Evolutionary conservation across 768 basidiomycete species (phyloP).

Genomic region (Mycena latifolia): DNA sequence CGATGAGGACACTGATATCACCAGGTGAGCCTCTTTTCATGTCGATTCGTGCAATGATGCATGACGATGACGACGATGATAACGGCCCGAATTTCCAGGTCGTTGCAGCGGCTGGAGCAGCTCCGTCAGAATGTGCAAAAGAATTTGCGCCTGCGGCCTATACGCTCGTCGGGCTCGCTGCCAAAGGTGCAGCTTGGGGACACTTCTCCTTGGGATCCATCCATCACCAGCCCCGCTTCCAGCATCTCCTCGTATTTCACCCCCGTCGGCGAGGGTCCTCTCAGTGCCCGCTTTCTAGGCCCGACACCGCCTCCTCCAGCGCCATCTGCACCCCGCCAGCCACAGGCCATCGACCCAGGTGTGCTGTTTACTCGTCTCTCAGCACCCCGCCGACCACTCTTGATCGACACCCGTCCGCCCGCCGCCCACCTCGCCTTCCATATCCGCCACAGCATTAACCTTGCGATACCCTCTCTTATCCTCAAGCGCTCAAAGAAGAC

Average conservation of each 20-base stretch:
- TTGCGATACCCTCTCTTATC: conserved; percentile 92
- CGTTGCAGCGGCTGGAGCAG: too few species aligned
- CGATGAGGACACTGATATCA: too few species aligned
- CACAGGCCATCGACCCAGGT: conserved; percentile 59
- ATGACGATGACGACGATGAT: too few species aligned
- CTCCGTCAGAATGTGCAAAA: conserved; percentile 79
- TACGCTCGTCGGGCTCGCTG: conserved; percentile 68
- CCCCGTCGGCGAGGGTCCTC: conserved; percentile 38
- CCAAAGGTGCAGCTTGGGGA: conserved; percentile 56
- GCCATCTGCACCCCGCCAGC: conserved; percentile 39
- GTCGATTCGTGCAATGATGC: too few species aligned
- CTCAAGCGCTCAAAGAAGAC: conserved; percentile 86
- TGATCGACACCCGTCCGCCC: conserved; percentile 87
- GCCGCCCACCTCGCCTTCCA: conserved; percentile 74
- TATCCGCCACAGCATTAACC: conserved; percentile 79
- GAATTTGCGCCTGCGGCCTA: conserved; percentile 84
- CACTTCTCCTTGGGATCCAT: conserved; percentile 32
- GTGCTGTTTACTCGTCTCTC: conserved; percentile 63
- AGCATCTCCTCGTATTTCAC: conserved; percentile 35
- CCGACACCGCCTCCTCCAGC: conserved; percentile 31
- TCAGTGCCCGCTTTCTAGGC: conserved; percentile 44
- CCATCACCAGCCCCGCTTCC: conserved; percentile 34
- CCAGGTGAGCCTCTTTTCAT: too few species aligned
- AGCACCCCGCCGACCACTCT: conserved; percentile 67
- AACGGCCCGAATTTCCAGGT: too few species aligned